Evolutionary conservation across 164 flowering plant species (phyloP), one percentile per base, ranked within the genome.

Genomic region (Santalum album): DNA sequence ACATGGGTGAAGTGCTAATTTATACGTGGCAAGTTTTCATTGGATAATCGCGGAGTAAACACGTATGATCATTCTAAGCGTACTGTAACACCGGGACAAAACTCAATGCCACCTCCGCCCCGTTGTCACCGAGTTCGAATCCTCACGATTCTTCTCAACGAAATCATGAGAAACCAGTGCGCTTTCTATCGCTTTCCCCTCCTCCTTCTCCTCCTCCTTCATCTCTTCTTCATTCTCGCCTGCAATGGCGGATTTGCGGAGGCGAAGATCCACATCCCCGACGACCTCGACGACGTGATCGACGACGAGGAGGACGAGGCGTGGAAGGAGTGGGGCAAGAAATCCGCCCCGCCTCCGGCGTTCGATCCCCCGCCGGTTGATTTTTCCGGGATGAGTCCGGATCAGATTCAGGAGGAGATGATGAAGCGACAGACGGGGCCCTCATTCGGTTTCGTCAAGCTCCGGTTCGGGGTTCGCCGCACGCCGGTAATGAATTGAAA

Each of bases 291-390:
- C 68, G 98, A 86, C 75, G 84, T 91, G 29, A 57, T 82, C 22
- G 95, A 88, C 69, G 90, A 87, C 38, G 99, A 89, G 49, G 96
- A 92, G 63, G 99, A 89, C 65, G 99, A 92, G 1, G 79, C 62
- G 1, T 92, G 96, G 99, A 87, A 70, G 51, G 68, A 80, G 65
- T 89, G 96, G 96, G 99, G 96, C 44, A 69, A 73, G 68, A 82
- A 61, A 55, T 57, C 70, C 6, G 44, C 46, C 12, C 54, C 70
- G 15, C 42, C 68, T n/a, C 49, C 64, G 2, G 56, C 22, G 12
- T 72, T 71, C 63, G 87, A 79, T 52, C 86, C 78, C 5, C 87
- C 87, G 2, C 72, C 78, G 2, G 3, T 59, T 14, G 95, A 91
- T 62, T 71, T 84, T 1, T 51, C 72, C 35, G 62, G 62, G 5